phyloP scores from a whole-genome alignment of 306 rosid species.

The Castanopsis chinensis region DNA sequence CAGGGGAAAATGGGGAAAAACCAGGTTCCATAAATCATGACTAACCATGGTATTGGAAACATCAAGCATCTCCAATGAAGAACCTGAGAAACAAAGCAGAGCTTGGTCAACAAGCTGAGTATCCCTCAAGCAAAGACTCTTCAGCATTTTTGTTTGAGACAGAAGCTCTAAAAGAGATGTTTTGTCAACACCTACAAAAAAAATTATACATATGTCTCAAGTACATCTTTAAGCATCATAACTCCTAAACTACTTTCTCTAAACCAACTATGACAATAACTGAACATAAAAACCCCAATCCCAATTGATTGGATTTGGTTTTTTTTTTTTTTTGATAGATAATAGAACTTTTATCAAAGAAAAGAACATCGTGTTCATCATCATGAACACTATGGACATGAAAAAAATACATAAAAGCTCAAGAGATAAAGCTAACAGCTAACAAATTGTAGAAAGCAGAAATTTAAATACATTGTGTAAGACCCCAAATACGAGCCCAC shows the following conservation, averaged over 20 bases:
- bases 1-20: conserved; percentile 4
- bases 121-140: conserved; percentile 68
- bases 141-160: conserved; percentile 60
- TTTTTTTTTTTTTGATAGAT: no score
- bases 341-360: no score
- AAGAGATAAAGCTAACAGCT: no score
- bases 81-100: conserved; percentile 51
- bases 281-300: conserved; percentile 11
- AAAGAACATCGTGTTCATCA: no score
- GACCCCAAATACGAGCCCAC: no score
- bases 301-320: conserved; percentile 5
- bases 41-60: conserved; percentile 77
- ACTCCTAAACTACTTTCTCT: background rate
- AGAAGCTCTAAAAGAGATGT: conserved; percentile 53
- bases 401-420: no score
- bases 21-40: conserved; percentile 24
- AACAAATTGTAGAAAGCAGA: no score
- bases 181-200: conserved; percentile 47
- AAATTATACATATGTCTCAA: background rate
- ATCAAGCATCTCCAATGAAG: conserved; percentile 81
- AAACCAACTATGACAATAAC: conserved; percentile 5
- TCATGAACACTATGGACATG: no score
- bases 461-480: no score
- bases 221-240: background rate
- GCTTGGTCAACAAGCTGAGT: conserved; percentile 59